These are phyloP conservation scores for Cyberlindnera bimundalis DNA, from an alignment of 805 yeast genomes.

Conservation along the genomic window DNA sequence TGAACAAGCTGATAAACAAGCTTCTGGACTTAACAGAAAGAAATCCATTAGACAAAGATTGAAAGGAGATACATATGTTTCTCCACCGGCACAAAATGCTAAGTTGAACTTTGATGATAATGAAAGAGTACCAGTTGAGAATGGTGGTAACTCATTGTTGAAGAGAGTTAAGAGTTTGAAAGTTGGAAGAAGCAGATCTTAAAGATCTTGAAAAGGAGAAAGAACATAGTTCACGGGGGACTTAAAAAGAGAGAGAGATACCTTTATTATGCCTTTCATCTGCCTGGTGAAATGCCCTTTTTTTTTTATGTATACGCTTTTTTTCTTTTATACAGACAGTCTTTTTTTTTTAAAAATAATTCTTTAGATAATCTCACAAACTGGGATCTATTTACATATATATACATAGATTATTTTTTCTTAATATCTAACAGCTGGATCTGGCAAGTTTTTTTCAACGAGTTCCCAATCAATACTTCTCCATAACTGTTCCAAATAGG, in stretches of 20 bases:
- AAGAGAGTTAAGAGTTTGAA: conserved; percentile 88
- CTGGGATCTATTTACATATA: background rate
- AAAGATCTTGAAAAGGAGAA: too few relatives aligned
- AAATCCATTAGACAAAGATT: conserved; percentile 77
- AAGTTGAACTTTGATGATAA: background rate
- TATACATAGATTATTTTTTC: background rate
- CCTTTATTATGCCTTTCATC: too few relatives aligned
- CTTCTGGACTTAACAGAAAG: conserved; percentile 65
- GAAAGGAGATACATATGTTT: conserved; percentile 20
- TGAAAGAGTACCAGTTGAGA: conserved; percentile 22
- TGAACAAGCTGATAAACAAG: conserved; percentile 34
- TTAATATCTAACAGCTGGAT: background rate
- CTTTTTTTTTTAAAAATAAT: too few relatives aligned
- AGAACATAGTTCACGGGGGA: too few relatives aligned
- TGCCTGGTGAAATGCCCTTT: background rate
- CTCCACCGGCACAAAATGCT: conserved; percentile 9
- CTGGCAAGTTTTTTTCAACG: conserved; percentile 38
- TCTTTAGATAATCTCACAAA: too few relatives aligned
- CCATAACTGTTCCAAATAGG: conserved; percentile 64
- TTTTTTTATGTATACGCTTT: background rate
- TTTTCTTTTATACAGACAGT: too few relatives aligned
- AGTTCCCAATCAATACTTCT: conserved; percentile 70
- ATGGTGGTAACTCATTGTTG: conserved; percentile 55
- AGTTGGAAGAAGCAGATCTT: conserved; percentile 47
- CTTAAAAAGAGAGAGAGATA: too few relatives aligned